phyloP scores from a whole-genome alignment of 2,329 filamentous ascomycete species.

The Beauveria rudraprayagi region DNA sequence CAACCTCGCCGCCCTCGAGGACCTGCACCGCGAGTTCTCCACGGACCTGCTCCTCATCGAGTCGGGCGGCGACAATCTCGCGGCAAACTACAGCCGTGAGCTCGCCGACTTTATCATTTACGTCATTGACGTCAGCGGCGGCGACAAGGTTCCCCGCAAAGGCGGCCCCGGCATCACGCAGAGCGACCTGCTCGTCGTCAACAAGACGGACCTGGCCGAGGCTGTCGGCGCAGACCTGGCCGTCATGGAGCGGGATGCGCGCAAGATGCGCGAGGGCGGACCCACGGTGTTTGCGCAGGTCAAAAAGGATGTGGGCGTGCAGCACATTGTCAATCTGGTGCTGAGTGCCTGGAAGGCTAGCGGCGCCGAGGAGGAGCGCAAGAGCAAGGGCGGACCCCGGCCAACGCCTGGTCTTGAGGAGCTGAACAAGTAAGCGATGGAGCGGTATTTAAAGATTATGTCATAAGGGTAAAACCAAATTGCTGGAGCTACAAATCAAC shows the following conservation, averaged over 20 bases:
- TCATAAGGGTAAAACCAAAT: not conserved
- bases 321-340: slow-evolving; percentile 82
- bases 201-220: slow-evolving; percentile 93
- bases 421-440: slow-evolving; percentile 23
- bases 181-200: slow-evolving; percentile 86
- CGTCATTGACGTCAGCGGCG: slow-evolving; percentile 93
- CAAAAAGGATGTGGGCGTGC: slow-evolving; percentile 80
- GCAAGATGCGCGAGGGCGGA: slow-evolving; percentile 91
- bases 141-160: slow-evolving; percentile 94
- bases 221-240: slow-evolving; percentile 80
- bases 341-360: slow-evolving; percentile 88
- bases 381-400: slow-evolving; percentile 46
- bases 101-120: slow-evolving; percentile 97
- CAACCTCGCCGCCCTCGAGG: slow-evolving; percentile 87
- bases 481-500: not conserved
- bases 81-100: slow-evolving; percentile 92
- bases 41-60: slow-evolving; percentile 88
- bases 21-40: slow-evolving; percentile 72
- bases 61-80: slow-evolving; percentile 90
- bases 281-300: slow-evolving; percentile 95
- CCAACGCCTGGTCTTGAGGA: slow-evolving; percentile 48
- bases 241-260: slow-evolving; percentile 91
- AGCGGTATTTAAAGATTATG: not conserved
- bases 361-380: slow-evolving; percentile 60
- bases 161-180: slow-evolving; percentile 96